Evolutionary conservation across 2,329 filamentous ascomycete species (phyloP).

Genomic region (Fusarium armeniacum): DNA sequence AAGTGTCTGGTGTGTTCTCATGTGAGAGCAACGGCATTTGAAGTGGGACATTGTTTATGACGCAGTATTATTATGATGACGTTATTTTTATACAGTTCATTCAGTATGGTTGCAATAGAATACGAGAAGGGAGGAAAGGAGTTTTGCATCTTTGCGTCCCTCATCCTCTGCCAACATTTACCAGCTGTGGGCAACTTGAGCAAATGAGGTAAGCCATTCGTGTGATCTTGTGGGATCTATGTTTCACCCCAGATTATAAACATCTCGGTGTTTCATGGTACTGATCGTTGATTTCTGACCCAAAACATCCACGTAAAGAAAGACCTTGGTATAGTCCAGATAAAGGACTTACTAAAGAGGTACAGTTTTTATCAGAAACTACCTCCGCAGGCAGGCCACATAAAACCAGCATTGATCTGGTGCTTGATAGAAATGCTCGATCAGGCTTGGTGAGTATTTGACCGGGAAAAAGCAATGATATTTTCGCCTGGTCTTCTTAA

Average conservation of each 20-base stretch:
- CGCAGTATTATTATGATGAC: not conserved
- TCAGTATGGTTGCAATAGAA: not conserved
- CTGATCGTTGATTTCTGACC: not conserved
- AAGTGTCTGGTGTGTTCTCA: conserved; percentile 79
- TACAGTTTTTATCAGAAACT: no score
- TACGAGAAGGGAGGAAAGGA: not conserved
- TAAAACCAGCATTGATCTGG: no score
- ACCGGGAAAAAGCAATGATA: no score
- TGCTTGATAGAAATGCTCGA: no score
- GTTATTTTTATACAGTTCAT: not conserved
- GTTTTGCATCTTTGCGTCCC: not conserved
- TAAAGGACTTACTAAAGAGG: no score
- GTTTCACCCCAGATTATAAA: not conserved
- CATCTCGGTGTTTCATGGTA: no score
- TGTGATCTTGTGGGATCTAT: not conserved
- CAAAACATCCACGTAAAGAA: not conserved
- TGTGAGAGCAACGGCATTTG: conserved; percentile 78
- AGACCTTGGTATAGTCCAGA: no score
- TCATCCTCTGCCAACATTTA: not conserved
- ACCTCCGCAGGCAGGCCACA: no score
- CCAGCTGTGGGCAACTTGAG: not conserved
- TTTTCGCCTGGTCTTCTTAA: no score
- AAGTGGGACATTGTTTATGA: not conserved
- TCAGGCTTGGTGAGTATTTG: no score
- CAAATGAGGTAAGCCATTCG: not conserved